Percentiles rank a stretch among this genome's conserved stretches.
Evolutionary conservation across 2,329 filamentous ascomycete genomes (phyloP).

Genomic region (Fusarium praegraminearum): DNA sequence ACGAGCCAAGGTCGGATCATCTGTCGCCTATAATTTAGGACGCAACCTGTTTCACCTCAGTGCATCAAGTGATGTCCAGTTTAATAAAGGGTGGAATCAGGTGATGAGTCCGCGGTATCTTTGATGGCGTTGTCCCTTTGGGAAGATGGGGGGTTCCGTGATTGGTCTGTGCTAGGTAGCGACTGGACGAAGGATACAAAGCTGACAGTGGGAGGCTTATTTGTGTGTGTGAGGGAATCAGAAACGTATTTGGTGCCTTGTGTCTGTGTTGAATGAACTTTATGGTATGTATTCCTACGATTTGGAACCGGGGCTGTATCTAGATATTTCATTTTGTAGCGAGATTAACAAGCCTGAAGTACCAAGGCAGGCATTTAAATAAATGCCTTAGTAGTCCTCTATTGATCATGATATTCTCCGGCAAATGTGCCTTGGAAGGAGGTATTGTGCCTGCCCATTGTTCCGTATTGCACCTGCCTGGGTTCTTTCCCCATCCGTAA

Average conservation of each 20-base stretch:
- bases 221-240: background rate
- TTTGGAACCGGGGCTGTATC: background rate
- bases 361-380: too few species aligned
- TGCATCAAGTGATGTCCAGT: conserved; percentile 36
- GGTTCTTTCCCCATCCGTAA: conserved; percentile 7
- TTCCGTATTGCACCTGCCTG: conserved; percentile 24
- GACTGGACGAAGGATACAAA: conserved; percentile 16
- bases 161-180: conserved; percentile 33
- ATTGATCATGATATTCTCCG: background rate
- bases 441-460: background rate
- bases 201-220: conserved; percentile 16
- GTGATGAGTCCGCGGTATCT: conserved; percentile 30
- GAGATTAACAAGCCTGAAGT: background rate
- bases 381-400: background rate
- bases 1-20: conserved; percentile 25
- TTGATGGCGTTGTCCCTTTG: conserved; percentile 21
- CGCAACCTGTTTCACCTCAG: conserved; percentile 39
- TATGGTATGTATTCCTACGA: background rate
- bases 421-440: background rate
- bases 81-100: conserved; percentile 30
- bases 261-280: background rate
- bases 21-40: conserved; percentile 27
- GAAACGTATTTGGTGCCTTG: conserved; percentile 1
- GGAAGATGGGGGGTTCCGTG: conserved; percentile 7
- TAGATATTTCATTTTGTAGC: background rate